These are phyloP conservation scores for Podila verticillata DNA, from an alignment of 192 early-diverging fungal species.

Conservation along the genomic window DNA sequence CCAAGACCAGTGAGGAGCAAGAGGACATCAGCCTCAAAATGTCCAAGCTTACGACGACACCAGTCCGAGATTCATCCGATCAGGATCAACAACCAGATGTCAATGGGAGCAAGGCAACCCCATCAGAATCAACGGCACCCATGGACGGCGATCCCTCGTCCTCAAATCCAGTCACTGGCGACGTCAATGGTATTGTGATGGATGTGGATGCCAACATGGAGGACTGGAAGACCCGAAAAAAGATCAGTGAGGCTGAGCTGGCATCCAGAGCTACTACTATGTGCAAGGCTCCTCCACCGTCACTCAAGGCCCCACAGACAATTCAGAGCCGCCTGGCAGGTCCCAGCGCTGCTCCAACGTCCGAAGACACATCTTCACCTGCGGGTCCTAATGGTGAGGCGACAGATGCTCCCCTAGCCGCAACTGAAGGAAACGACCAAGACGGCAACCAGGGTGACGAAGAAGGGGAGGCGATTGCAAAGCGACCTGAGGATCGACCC, in stretches of 20 bases:
- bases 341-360: background rate
- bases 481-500: background rate
- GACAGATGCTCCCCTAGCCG: background rate
- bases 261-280: conserved; percentile 36
- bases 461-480: background rate
- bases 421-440: background rate
- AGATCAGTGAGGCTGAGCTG: conserved; percentile 40
- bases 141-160: background rate
- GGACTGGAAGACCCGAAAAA: conserved; percentile 45
- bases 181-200: background rate
- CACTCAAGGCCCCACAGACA: conserved; percentile 36
- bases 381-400: background rate
- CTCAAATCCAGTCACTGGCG: background rate
- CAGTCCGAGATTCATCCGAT: too few relatives aligned
- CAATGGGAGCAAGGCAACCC: too few relatives aligned
- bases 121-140: background rate
- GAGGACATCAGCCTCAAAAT: too few relatives aligned
- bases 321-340: conserved; percentile 38
- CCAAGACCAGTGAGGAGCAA: too few relatives aligned
- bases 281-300: conserved; percentile 37
- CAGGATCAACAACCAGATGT: too few relatives aligned
- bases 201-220: conserved; percentile 29
- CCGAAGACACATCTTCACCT: background rate
- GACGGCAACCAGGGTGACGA: background rate
- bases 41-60: too few relatives aligned